Percentiles rank a stretch among this genome's conserved stretches.
Evolutionary conservation across 805 yeast species (phyloP).

Genomic region (Jamesozyma lodderae): DNA sequence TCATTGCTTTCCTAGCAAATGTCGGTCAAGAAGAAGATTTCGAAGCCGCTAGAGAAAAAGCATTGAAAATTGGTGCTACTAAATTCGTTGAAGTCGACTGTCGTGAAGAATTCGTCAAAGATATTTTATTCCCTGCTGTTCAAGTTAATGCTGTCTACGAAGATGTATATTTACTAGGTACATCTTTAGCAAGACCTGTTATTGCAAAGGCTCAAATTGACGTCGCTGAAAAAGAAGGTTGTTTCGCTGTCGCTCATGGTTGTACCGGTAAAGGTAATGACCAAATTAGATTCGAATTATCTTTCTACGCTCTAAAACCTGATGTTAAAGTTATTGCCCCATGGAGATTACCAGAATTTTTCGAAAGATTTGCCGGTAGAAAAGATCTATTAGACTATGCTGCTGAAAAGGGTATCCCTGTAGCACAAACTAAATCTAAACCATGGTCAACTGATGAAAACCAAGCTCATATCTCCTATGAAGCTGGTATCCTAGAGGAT

Average conservation of each 20-base stretch:
- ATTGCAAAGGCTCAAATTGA: conserved; percentile 97
- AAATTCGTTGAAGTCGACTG: conserved; percentile 92
- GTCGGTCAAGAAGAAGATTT: conserved; percentile 99
- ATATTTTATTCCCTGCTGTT: conserved; percentile 88
- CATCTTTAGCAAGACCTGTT: conserved; percentile 97
- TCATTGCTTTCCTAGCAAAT: conserved; percentile 95
- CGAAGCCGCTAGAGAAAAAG: conserved; percentile 93
- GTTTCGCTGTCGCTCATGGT: conserved; percentile 98
- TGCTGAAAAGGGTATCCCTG: conserved; percentile 84
- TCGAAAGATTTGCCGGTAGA: conserved; percentile 96
- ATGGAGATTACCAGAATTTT: conserved; percentile 96
- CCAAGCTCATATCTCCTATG: conserved; percentile 97
- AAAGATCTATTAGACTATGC: conserved; percentile 92
- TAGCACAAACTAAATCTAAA: conserved; percentile 94
- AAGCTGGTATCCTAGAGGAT: conserved; percentile 98
- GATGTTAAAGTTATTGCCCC: conserved; percentile 96
- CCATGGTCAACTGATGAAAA: conserved; percentile 99
- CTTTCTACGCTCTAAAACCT: conserved; percentile 96
- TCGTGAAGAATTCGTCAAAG: conserved; percentile 88
- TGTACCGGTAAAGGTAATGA: conserved; percentile 99
- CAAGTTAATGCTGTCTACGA: conserved; percentile 97
- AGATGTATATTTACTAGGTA: conserved; percentile 92
- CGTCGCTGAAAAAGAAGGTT: conserved; percentile 94
- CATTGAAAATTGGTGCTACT: conserved; percentile 93
- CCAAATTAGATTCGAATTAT: conserved; percentile 95